Conservation (phyloP, 129 eudicot species). For the Heracleum sosnowskyi region DNA sequence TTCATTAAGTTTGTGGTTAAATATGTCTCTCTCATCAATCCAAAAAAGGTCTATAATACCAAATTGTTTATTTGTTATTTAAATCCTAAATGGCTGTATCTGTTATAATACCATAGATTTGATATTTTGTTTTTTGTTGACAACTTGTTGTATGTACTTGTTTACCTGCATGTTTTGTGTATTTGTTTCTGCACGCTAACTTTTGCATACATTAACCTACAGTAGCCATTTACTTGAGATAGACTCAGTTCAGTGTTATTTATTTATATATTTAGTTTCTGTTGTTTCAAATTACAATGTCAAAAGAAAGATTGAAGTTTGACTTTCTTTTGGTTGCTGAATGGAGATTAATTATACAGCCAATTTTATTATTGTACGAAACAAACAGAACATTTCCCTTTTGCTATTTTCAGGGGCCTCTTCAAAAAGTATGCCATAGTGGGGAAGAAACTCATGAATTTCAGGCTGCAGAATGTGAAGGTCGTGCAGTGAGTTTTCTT, state of each 20-base stretch:
- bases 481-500: constrained; percentile 78
- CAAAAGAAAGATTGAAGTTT: background rate
- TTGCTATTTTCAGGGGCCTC: constrained; percentile 62
- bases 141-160: background rate
- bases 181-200: background rate
- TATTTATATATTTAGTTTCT: background rate
- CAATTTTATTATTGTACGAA: background rate
- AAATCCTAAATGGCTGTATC: background rate
- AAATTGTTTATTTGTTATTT: background rate
- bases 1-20: background rate
- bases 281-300: no score
- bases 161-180: background rate
- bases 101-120: background rate
- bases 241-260: background rate
- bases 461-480: constrained; percentile 50
- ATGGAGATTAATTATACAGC: background rate
- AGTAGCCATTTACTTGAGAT: background rate
- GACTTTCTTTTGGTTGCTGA: background rate
- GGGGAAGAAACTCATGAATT: constrained; percentile 35
- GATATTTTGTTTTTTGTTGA: background rate
- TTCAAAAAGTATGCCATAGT: constrained; percentile 48
- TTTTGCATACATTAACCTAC: background rate
- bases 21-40: background rate
- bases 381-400: background rate
- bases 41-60: background rate